These are phyloP conservation scores for Irpex sp. DNA, from an alignment of 1,284 basidiomycete genomes.

Conservation along the genomic window DNA sequence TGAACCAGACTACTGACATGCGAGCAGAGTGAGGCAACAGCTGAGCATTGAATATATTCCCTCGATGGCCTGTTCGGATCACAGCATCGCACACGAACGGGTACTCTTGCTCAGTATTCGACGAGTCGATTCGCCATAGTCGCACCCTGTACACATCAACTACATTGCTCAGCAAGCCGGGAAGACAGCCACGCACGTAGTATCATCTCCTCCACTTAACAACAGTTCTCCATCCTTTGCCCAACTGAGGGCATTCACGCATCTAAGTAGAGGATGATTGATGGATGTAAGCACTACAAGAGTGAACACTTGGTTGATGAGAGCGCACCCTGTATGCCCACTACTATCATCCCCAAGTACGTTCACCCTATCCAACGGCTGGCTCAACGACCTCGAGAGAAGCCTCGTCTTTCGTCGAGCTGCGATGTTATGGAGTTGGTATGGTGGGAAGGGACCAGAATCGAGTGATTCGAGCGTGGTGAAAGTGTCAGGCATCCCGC, in stretches of 20 bases:
- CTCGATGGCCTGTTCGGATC: slow-evolving; percentile 77
- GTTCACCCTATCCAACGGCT: slow-evolving; percentile 47
- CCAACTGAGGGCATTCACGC: slow-evolving; percentile 88
- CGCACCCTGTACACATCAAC: slow-evolving; percentile 43
- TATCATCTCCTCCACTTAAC: slow-evolving; percentile 82
- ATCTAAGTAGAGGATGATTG: slow-evolving; percentile 37
- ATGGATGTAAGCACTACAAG: too few relatives aligned
- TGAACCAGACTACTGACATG: slow-evolving; percentile 42
- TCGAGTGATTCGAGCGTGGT: not conserved
- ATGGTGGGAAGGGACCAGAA: not conserved
- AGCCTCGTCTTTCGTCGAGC: slow-evolving; percentile 8
- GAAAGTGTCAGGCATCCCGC: slow-evolving; percentile 3
- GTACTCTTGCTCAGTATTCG: slow-evolving; percentile 36
- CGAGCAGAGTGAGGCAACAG: slow-evolving; percentile 75
- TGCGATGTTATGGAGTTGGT: not conserved
- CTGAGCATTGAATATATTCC: slow-evolving; percentile 87
- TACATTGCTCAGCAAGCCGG: not conserved
- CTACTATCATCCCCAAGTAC: slow-evolving; percentile 53
- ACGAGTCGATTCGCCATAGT: slow-evolving; percentile 62
- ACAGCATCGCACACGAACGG: slow-evolving; percentile 62
- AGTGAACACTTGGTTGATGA: too few relatives aligned
- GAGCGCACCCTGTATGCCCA: slow-evolving; percentile 68
- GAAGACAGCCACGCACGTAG: slow-evolving; percentile 50
- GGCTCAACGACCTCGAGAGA: slow-evolving; percentile 4
- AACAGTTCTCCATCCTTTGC: slow-evolving; percentile 70